Conservation (phyloP, 2,329 filamentous ascomycete species). For the Talaromyces sp. region DNA sequence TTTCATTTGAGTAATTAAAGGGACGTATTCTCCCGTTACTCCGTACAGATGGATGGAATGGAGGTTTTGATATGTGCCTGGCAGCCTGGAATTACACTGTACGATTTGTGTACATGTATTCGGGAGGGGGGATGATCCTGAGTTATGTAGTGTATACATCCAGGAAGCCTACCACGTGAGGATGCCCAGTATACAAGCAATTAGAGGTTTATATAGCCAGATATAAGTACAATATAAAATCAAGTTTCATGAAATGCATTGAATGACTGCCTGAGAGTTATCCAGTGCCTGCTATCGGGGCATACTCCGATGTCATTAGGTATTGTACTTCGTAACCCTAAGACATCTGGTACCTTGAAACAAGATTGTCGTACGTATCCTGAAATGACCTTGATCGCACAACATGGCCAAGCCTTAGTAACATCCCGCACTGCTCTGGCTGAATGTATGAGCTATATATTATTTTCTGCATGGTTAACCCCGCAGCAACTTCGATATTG, state of each 20-base stretch:
- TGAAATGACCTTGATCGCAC: not conserved
- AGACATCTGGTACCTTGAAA: not conserved
- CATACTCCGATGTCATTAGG: not conserved
- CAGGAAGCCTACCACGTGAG: not conserved
- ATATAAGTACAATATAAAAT: not conserved
- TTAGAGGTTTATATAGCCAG: not conserved
- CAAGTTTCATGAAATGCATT: not conserved
- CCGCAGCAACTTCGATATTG: not conserved
- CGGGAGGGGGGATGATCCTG: not conserved
- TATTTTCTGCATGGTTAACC: not conserved
- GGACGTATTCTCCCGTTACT: not conserved
- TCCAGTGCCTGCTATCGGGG: not conserved
- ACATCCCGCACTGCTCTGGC: not conserved
- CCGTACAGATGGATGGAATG: not conserved
- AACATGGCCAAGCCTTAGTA: not conserved
- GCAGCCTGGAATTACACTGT: constrained; percentile 2
- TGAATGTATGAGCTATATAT: not conserved
- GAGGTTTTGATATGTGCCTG: constrained; percentile 6
- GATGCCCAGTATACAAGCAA: not conserved
- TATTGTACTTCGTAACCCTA: not conserved
- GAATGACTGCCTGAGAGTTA: not conserved
- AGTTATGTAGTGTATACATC: not conserved
- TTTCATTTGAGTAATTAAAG: not conserved
- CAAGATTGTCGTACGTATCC: not conserved
- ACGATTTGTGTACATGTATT: not conserved